Evolutionary conservation across 2,329 filamentous ascomycete species (phyloP), one percentile per base, ranked within the genome.

Genomic region (Diplocarpon rosae): DNA sequence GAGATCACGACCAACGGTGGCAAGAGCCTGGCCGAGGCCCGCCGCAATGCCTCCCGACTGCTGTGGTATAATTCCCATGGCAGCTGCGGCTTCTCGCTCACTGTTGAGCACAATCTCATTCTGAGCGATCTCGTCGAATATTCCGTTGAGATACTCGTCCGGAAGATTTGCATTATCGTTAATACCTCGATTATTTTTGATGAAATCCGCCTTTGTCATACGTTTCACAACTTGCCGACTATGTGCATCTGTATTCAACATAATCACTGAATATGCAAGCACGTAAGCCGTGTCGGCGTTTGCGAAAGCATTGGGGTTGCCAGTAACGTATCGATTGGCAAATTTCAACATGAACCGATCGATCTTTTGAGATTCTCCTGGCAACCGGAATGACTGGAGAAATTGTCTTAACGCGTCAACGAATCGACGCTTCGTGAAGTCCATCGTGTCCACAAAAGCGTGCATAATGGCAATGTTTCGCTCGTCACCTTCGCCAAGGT

Each of bases 281-380:
- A 98, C 87, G 55, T 98, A 98, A 12, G 92, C 90, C 0, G 93
- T 98, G 62, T 98, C 93, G 1, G 92, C 93, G 59, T 96, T 98
- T 30, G 92, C 92, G 64, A 95, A 98, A 1, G 92, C 90, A 59
- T 95, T 95, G 0, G 92, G 92, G 56, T 98, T 98, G 27, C 89
- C 89, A 48, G 82, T 83, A 41, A 94, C 85, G 62, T 98, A 98
- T 48, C 90, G 81, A 64, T 96, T 90, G 9, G 92, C 92, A 66
- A 96, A 98, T 63, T 98, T 98, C 54, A 98, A 70, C 92, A 98
- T 96, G 66, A 96, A 94, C 38, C 92, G 85, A 77, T 98, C 92
- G 54, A 98, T 98, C 69, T 98, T 98, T 62, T 98, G 92, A 0
- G 89, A 89, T 65, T 98, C 92, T 49, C 92, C 92, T 0, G 92